Evolutionary conservation across 148 eudicot species (phyloP).

Genomic region (Salicornia ramosissima): DNA sequence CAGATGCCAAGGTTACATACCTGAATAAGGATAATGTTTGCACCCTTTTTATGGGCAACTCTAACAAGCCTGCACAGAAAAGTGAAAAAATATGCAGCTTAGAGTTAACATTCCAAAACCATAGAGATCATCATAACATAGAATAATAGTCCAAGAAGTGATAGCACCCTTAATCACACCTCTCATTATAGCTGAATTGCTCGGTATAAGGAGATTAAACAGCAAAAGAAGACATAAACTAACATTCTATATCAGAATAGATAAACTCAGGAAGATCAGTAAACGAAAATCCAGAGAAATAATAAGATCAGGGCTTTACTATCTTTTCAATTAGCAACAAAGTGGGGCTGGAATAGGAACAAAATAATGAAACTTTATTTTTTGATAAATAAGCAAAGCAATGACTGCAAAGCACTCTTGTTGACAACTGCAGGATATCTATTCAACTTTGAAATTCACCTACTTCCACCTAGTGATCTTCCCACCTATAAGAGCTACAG

Average conservation of each 20-base stretch:
- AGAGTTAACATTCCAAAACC: not conserved
- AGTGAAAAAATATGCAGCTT: not conserved
- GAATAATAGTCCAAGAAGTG: not conserved
- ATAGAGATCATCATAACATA: not conserved
- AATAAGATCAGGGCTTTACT: not conserved
- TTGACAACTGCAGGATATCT: not conserved
- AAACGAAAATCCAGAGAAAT: not conserved
- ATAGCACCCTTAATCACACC: too few species aligned
- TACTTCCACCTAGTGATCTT: not conserved
- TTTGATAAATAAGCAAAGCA: not conserved
- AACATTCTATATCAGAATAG: not conserved
- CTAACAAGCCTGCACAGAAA: slow-evolving; percentile 63
- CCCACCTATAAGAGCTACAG: not conserved
- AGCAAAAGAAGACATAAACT: not conserved
- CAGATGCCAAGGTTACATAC: slow-evolving; percentile 25
- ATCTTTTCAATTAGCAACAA: not conserved
- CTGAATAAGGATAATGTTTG: slow-evolving; percentile 82
- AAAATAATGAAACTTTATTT: not conserved
- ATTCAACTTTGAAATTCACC: not conserved
- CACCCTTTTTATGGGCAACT: slow-evolving; percentile 65
- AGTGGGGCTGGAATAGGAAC: not conserved
- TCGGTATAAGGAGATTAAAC: not conserved
- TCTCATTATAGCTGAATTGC: not conserved
- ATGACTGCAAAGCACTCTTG: not conserved
- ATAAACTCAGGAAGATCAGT: not conserved